These are phyloP conservation scores for Bremia lactucae DNA, from an alignment of 352 stramenopile genomes.

Conservation along the genomic window DNA sequence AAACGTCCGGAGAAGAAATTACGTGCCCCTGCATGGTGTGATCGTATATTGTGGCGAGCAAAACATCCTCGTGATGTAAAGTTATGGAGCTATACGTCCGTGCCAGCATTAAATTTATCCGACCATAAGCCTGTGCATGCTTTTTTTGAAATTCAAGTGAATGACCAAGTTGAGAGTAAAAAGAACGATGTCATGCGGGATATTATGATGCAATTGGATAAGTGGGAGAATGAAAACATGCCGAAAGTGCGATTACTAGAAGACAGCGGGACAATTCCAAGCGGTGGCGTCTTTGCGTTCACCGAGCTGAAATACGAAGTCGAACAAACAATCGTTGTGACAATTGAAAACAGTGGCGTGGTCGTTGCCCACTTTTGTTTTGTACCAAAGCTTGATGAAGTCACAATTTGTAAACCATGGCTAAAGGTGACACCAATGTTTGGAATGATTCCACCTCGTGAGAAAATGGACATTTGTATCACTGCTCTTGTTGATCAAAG, in stretches of 20 bases:
- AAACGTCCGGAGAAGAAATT: conserved; percentile 98
- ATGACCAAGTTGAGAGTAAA: conserved; percentile 87
- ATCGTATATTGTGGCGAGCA: conserved; percentile 78
- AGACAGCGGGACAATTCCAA: conserved; percentile 24
- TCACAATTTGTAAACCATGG: conserved; percentile 87
- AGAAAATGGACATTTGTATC: conserved; percentile 84
- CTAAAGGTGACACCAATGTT: conserved; percentile 84
- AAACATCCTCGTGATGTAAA: conserved; percentile 41
- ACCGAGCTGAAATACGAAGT: conserved; percentile 49
- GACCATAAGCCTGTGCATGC: conserved; percentile 98
- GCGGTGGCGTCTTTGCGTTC: conserved; percentile 57
- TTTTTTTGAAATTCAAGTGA: conserved; percentile 85
- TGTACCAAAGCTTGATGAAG: conserved; percentile 83
- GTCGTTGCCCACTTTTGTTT: conserved; percentile 93
- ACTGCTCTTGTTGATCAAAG: conserved; percentile 85
- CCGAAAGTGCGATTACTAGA: conserved; percentile 85
- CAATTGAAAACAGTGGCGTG: conserved; percentile 87
- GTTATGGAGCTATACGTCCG: conserved; percentile 80
- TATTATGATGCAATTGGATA: conserved; percentile 91
- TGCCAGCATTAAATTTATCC: conserved; percentile 88
- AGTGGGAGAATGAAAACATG: conserved; percentile 94
- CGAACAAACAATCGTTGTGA: conserved; percentile 47
- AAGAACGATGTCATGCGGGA: conserved; percentile 88
- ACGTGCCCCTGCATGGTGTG: conserved; percentile 94
- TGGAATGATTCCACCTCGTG: conserved; percentile 76